Conservation (phyloP, 805 yeast genomes). For the Ogataea allantospora region DNA sequence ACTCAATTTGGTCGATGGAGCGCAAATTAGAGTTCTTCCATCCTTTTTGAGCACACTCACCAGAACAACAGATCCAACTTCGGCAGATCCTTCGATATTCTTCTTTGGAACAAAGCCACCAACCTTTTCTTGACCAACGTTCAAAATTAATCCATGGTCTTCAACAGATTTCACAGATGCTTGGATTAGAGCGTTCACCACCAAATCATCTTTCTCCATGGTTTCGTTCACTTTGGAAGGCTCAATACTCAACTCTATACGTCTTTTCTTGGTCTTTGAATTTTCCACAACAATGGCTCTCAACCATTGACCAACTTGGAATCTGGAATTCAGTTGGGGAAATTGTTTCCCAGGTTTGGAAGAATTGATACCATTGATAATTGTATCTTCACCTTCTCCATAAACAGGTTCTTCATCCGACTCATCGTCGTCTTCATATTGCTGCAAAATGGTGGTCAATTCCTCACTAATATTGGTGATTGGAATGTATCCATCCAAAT, state of each 20-base stretch:
- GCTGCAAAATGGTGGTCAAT: constrained; percentile 56
- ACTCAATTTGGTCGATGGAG: constrained; percentile 48
- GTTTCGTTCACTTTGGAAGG: constrained; percentile 67
- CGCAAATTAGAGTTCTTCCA: constrained; percentile 59
- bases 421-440: constrained; percentile 49
- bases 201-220: constrained; percentile 59
- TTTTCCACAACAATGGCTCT: constrained; percentile 70
- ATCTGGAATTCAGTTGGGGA: constrained; percentile 55
- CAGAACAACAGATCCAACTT: constrained; percentile 70
- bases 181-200: constrained; percentile 64
- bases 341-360: constrained; percentile 38
- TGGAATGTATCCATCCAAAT: constrained; percentile 74
- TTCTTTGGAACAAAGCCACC: constrained; percentile 77
- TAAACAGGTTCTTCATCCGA: constrained; percentile 35
- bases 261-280: constrained; percentile 43
- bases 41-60: constrained; percentile 52
- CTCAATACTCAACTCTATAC: constrained; percentile 69
- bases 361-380: constrained; percentile 20
- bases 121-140: constrained; percentile 55
- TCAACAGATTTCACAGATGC: constrained; percentile 76
- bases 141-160: constrained; percentile 86
- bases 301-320: constrained; percentile 80
- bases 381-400: constrained; percentile 33
- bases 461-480: constrained; percentile 68
- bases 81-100: constrained; percentile 48